Evolutionary conservation across 805 yeast species (phyloP).

Genomic region (Wickerhamomyces xylosicus): DNA sequence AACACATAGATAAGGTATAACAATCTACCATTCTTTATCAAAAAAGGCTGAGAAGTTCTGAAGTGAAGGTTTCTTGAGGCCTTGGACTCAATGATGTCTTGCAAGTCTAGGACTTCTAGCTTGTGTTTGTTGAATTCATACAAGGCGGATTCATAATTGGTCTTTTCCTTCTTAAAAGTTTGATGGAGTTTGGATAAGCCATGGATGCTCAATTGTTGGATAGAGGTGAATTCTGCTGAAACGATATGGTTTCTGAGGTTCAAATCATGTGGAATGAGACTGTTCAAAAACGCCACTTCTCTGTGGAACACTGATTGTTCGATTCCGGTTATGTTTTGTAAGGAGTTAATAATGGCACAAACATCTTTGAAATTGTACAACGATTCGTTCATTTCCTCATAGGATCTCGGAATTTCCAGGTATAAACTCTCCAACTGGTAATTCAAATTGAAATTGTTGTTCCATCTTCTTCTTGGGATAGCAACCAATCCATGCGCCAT

Average conservation of each 20-base stretch:
- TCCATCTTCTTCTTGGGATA: slow-evolving; percentile 42
- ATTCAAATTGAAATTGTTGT: slow-evolving; percentile 25
- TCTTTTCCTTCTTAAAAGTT: slow-evolving; percentile 39
- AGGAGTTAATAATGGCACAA: slow-evolving; percentile 44
- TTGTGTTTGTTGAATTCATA: slow-evolving; percentile 47
- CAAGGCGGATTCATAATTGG: slow-evolving; percentile 42
- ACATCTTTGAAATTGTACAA: slow-evolving; percentile 53
- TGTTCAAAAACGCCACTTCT: slow-evolving; percentile 7
- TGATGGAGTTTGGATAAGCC: slow-evolving; percentile 42
- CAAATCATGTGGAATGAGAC: slow-evolving; percentile 10
- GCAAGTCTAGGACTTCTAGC: slow-evolving; percentile 37
- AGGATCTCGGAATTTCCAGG: slow-evolving; percentile 41
- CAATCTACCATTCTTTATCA: slow-evolving; percentile 28
- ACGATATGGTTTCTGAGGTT: slow-evolving; percentile 16
- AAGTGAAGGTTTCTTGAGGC: slow-evolving; percentile 21
- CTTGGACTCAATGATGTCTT: slow-evolving; percentile 44
- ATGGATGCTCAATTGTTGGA: slow-evolving; percentile 21
- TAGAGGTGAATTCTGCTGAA: slow-evolving; percentile 14
- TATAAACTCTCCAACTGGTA: slow-evolving; percentile 31
- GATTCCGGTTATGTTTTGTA: slow-evolving; percentile 22
- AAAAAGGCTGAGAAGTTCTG: slow-evolving; percentile 18
- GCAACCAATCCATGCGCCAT: slow-evolving; percentile 75
- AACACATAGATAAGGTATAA: slow-evolving; percentile 31
- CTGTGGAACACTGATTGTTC: slow-evolving; percentile 10
- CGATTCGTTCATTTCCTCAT: slow-evolving; percentile 56